Conservation (phyloP, 345 rosid genomes). For the Psidium friedrichsthalianum region DNA sequence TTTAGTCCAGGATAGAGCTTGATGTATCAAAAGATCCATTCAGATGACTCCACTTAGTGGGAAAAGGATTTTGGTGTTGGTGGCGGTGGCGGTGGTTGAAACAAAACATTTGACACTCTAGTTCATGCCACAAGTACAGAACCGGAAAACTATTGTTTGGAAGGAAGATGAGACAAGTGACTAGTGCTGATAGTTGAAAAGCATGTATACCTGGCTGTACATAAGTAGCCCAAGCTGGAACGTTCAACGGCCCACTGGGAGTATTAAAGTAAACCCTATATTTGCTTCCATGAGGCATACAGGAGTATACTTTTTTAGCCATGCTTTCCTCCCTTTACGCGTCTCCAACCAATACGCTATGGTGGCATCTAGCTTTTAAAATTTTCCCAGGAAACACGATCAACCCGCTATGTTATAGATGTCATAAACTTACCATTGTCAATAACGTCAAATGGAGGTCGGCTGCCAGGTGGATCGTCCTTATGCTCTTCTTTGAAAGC, state of each 20-base stretch:
- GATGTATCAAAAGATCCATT: neutral
- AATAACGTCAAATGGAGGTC: conserved; percentile 71
- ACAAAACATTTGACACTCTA: neutral
- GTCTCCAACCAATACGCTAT: conserved; percentile 86
- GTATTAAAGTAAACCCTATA: conserved; percentile 89
- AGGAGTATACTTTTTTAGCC: conserved; percentile 79
- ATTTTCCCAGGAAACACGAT: conserved; percentile 61
- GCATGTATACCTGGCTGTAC: conserved; percentile 67
- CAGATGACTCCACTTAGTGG: neutral
- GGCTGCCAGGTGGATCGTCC: conserved; percentile 79
- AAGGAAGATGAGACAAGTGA: neutral
- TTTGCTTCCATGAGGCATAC: conserved; percentile 89
- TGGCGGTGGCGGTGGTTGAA: neutral
- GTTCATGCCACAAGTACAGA: neutral
- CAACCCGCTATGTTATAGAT: conserved; percentile 35
- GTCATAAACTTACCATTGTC: conserved; percentile 73
- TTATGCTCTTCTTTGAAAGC: conserved; percentile 75
- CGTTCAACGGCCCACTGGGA: conserved; percentile 77
- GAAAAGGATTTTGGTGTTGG: neutral
- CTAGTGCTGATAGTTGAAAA: neutral
- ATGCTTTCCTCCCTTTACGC: conserved; percentile 91
- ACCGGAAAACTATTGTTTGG: neutral
- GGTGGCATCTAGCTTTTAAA: conserved; percentile 66
- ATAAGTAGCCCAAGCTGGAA: conserved; percentile 96
- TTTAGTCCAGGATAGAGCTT: neutral